These are phyloP conservation scores for Komagataella pseudopastoris DNA, from an alignment of 805 yeast species.

Conservation along the genomic window DNA sequence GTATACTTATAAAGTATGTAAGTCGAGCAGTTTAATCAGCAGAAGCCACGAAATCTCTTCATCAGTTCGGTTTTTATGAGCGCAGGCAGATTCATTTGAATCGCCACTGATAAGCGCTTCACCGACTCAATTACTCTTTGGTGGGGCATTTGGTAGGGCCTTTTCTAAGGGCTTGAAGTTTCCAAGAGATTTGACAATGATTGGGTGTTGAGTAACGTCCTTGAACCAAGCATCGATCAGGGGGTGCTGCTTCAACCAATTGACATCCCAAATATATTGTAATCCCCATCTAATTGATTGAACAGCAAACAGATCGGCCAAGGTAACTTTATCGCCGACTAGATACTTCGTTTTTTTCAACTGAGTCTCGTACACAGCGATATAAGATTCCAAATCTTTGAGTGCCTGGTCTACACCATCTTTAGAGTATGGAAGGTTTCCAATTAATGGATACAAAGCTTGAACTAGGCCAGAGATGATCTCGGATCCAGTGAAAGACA, in stretches of 20 bases:
- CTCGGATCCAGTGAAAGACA: conserved; percentile 66
- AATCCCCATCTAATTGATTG: conserved; percentile 31
- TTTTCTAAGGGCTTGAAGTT: conserved; percentile 42
- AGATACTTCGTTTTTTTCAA: conserved; percentile 27
- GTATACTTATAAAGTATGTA: background rate
- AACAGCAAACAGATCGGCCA: conserved; percentile 32
- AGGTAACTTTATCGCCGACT: conserved; percentile 32
- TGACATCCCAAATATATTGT: conserved; percentile 29
- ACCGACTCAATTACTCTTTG: conserved; percentile 19
- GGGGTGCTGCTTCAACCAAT: conserved; percentile 38
- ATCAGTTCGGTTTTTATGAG: background rate
- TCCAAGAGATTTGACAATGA: conserved; percentile 27
- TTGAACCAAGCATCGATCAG: conserved; percentile 38
- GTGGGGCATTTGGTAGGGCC: conserved; percentile 33
- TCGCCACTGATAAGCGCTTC: background rate
- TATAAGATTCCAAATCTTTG: conserved; percentile 1
- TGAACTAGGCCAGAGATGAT: conserved; percentile 30
- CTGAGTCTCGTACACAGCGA: conserved; percentile 18
- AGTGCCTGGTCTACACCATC: conserved; percentile 24
- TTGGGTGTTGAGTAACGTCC: conserved; percentile 21
- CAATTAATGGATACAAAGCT: conserved; percentile 48
- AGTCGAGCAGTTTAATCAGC: background rate
- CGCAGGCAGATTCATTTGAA: background rate
- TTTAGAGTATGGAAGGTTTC: conserved; percentile 68
- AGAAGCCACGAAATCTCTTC: background rate